These are phyloP conservation scores for Ophiostoma piceae DNA, from an alignment of 2,329 filamentous ascomycete species.

Conservation along the genomic window DNA sequence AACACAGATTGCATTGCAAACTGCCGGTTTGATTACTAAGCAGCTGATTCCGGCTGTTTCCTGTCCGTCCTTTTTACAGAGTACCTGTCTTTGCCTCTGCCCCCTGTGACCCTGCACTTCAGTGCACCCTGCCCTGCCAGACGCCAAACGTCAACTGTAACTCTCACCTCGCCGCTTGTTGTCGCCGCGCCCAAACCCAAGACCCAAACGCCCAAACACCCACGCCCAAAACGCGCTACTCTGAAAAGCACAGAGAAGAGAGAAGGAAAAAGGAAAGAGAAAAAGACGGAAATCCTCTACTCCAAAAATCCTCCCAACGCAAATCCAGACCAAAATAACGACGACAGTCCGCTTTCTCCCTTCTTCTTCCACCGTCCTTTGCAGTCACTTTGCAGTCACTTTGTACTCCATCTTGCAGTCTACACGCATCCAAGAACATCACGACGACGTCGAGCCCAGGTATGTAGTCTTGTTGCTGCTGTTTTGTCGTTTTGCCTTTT, in stretches of 20 bases:
- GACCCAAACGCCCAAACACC: no score
- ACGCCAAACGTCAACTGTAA: neutral
- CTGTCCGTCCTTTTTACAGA: neutral
- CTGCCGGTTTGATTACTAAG: neutral
- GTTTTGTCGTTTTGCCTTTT: neutral
- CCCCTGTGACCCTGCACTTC: neutral
- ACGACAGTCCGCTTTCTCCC: neutral
- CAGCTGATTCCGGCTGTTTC: neutral
- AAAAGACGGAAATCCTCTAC: neutral
- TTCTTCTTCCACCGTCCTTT: neutral
- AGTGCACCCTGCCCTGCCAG: neutral
- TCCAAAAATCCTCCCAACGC: no score
- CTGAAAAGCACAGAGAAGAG: neutral
- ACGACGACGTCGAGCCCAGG: conserved; percentile 10
- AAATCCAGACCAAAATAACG: neutral
- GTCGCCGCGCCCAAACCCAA: neutral
- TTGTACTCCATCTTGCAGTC: neutral
- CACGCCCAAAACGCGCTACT: conserved; percentile 5
- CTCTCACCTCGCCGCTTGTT: neutral
- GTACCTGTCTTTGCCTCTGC: neutral
- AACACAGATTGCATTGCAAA: no score
- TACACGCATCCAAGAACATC: neutral
- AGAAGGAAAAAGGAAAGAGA: neutral
- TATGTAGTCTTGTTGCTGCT: neutral
- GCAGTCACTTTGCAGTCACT: neutral